These are phyloP conservation scores for Fusarium brachygibbosum DNA, from an alignment of 2,329 filamentous ascomycete species.

Conservation along the genomic window DNA sequence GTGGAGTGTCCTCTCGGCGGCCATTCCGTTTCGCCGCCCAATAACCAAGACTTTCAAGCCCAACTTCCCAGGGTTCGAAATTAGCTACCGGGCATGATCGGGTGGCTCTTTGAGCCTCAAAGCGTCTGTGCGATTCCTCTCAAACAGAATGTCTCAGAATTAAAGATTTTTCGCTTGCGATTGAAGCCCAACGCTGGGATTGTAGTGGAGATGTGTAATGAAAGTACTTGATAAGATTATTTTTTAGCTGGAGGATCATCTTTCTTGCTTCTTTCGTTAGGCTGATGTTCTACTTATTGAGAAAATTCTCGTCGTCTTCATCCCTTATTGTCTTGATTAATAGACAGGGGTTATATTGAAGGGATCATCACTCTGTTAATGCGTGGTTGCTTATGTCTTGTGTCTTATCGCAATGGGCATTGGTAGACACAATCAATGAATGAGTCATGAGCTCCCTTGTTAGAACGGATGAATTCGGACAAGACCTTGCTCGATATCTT, in stretches of 20 bases:
- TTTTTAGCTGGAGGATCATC: neutral
- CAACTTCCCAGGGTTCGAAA: constrained; percentile 34
- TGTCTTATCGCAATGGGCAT: neutral
- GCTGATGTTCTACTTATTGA: neutral
- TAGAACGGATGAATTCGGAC: neutral
- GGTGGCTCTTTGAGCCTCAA: constrained; percentile 21
- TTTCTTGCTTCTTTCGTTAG: neutral
- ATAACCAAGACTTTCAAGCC: constrained; percentile 19
- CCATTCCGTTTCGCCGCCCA: constrained; percentile 39
- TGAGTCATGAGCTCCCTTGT: neutral
- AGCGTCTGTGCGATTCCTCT: constrained; percentile 9
- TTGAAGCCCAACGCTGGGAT: constrained; percentile 5
- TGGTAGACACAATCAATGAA: neutral
- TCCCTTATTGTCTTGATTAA: neutral
- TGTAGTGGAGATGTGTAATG: neutral
- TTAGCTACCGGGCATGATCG: constrained; percentile 32
- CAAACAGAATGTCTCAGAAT: constrained; percentile 4
- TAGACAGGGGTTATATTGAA: neutral
- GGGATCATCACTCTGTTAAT: neutral
- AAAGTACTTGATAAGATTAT: constrained; percentile 8
- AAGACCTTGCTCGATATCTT: fast-evolving
- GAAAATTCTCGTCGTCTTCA: neutral
- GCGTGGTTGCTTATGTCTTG: neutral
- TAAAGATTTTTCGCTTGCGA: constrained; percentile 5
- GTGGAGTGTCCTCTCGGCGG: constrained; percentile 31